Base-by-base conservation (phyloP, 2,329 filamentous ascomycete species). In the Huntiella omanensis region DNA sequence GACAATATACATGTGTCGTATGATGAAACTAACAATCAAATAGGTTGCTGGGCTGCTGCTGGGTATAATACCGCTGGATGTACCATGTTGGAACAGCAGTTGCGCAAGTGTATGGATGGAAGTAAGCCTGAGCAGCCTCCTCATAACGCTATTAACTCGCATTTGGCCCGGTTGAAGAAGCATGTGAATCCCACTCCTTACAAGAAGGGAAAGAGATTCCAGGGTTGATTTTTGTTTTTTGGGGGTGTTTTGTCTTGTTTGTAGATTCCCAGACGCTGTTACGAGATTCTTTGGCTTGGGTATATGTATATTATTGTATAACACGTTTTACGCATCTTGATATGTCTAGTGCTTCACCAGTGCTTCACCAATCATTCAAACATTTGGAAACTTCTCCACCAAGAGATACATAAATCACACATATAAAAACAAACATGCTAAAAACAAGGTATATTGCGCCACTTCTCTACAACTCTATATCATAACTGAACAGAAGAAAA, bases 91-190 rank as follows among this genome's bases (percentile, higher is more conserved):
- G 75, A 80, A 61, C 67, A 68, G 47, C 67, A 74, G 45, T 64
- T 82, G 50, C 70, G 77, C 22, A 61, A 63, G 32, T 82, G 77
- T 64, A 94, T 95, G 85, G 88, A 96, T 66, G 73, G 73, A 47
- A 77, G 80, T 52, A 75, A 57, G 68, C 44, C 48, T 5, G 48
- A 17, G 4, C 45, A 34, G 19, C 68, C 60, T 49, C 55, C 63
- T 38, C 55, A 62, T 10, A 84, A 79, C 66, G 88, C 77, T 61
- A 86, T 96, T 73, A 96, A 96, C 65, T 87, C 87, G 69, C 87
- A 95, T 60, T 68, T 96, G 38, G 73, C 74, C 53, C 75, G 91
- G 68, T 92, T 68, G 73, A 79, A 64, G 71, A 80, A 57, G 71
- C 77, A 53, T 66, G 77, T 72, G 74, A 87, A 62, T 39, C 47